These are phyloP conservation scores for Oryza coarctata DNA, from an alignment of 176 grass and related monocot species.

Conservation along the genomic window DNA sequence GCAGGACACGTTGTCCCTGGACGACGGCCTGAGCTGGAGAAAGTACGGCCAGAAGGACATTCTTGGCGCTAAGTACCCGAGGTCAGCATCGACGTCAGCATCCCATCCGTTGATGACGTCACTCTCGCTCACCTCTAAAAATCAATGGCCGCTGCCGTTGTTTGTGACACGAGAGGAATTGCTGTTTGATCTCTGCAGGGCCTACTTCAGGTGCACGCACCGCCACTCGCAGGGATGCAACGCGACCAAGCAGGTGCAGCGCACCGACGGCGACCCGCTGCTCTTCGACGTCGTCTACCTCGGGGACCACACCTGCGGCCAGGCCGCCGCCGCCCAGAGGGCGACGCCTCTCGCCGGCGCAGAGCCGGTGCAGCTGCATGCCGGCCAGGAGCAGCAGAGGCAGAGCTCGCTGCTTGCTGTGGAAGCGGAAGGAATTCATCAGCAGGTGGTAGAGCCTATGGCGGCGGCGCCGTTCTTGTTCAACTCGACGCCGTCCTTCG, in stretches of 20 bases:
- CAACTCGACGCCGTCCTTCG: not conserved
- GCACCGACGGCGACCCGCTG: constrained; percentile 55
- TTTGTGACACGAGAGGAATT: not conserved
- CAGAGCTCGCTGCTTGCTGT: not conserved
- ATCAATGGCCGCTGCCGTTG: not conserved
- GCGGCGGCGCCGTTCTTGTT: constrained; percentile 21
- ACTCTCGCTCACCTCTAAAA: not conserved
- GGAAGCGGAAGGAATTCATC: not conserved
- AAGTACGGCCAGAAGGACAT: constrained; percentile 99
- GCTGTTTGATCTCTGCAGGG: constrained; percentile 33
- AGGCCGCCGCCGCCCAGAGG: not conserved
- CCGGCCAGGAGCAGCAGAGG: not conserved
- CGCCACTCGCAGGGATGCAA: constrained; percentile 56
- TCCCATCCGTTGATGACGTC: not conserved
- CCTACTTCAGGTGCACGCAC: constrained; percentile 94
- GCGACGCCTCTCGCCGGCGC: not conserved
- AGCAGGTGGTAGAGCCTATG: constrained; percentile 12
- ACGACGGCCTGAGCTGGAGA: constrained; percentile 84
- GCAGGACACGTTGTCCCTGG: constrained; percentile 40
- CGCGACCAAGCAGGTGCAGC: constrained; percentile 90
- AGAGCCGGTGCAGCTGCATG: not conserved
- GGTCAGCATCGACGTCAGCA: constrained; percentile 41
- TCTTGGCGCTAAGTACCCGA: constrained; percentile 80
- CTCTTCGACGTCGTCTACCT: constrained; percentile 77
- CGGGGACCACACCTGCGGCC: constrained; percentile 61